Base-by-base conservation (phyloP, 305 asterid species). In the Rubia peregrina region DNA sequence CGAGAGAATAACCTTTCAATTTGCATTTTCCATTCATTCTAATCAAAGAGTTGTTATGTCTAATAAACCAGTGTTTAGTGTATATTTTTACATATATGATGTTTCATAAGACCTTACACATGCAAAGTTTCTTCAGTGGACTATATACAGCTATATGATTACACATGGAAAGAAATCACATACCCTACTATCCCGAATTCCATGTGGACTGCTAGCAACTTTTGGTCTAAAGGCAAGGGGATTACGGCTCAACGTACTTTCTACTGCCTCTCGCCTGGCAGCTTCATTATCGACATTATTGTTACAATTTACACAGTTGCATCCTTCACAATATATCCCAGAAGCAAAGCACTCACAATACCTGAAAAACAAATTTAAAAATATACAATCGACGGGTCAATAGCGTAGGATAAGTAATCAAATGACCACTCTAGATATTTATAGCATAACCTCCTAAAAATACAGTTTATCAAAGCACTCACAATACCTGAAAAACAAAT, bases 321-420 rank as follows among this genome's bases (percentile, higher is more conserved):
- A 92, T 67, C 97, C 96, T 64, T 90, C 95, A 70, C 98, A 92
- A 72, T 87, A 92, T 73, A 85, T 82, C 64, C 98, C 98, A 74
- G 98, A 87, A 61, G 98, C 95, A 81, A 92, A 92, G 82, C 98
- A 92, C 78, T 92, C 98, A 77, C 98, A 92, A 74, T 92, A 92
- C 88, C 98, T 92, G 83, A 75, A 40, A 78, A 82, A 40, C 65
- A 75, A 70, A 66, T 63, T 72, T 63, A 66, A 61, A 61, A 70
- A 72, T 17, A 77, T 46, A 72, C 73, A 68, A 70, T 73, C 65
- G 16, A 42, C 68, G 26, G 38, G 33, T 69, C 41, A 64, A 16
- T 2, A 53, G 72, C 38, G 66, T 40, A 0, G 49, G n/a, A 40
- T 26, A 17, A 57, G 33, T 16, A 13, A 46, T 43, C 19, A 44